These are phyloP conservation scores for Gnetum montanum DNA, from an alignment of 75 land plant genomes.

Conservation along the genomic window DNA sequence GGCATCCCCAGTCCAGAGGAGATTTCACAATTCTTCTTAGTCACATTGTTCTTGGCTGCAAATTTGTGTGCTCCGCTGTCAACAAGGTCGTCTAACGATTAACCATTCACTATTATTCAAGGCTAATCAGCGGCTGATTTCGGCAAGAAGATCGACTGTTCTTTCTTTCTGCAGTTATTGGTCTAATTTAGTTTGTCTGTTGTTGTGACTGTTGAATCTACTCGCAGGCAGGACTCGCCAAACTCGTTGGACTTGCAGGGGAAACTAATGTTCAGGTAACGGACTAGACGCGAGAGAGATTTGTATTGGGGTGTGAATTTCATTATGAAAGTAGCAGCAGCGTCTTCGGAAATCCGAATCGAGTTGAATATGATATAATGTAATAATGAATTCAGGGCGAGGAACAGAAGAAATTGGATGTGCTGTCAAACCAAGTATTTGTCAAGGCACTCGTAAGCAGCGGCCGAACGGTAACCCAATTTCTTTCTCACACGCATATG, in stretches of 20 bases:
- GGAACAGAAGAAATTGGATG: slow-evolving; percentile 54
- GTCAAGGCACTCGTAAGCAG: slow-evolving; percentile 42
- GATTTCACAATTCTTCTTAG: slow-evolving; percentile 47
- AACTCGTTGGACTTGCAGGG: slow-evolving; percentile 94
- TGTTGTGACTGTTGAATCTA: neutral
- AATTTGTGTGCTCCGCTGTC: slow-evolving; percentile 50
- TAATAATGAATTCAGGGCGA: slow-evolving; percentile 41
- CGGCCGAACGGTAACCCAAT: slow-evolving; percentile 59
- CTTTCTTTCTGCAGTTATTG: too few relatives aligned
- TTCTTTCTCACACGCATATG: too few relatives aligned
- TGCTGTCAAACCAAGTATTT: slow-evolving; percentile 44
- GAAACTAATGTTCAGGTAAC: slow-evolving; percentile 94
- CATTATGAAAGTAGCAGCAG: too few relatives aligned
- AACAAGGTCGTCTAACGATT: slow-evolving; percentile 51
- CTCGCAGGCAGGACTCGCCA: slow-evolving; percentile 90
- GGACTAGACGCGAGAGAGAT: too few relatives aligned
- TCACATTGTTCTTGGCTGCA: slow-evolving; percentile 50
- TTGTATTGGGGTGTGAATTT: too few relatives aligned
- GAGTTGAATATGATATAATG: too few relatives aligned
- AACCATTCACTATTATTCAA: too few relatives aligned
- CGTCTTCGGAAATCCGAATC: too few relatives aligned
- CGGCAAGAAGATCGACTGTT: too few relatives aligned
- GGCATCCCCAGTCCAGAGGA: slow-evolving; percentile 43
- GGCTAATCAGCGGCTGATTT: too few relatives aligned
- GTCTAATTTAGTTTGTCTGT: too few relatives aligned